phyloP scores from a whole-genome alignment of 306 rosid genomes.

The Notholithocarpus densiflorus region DNA sequence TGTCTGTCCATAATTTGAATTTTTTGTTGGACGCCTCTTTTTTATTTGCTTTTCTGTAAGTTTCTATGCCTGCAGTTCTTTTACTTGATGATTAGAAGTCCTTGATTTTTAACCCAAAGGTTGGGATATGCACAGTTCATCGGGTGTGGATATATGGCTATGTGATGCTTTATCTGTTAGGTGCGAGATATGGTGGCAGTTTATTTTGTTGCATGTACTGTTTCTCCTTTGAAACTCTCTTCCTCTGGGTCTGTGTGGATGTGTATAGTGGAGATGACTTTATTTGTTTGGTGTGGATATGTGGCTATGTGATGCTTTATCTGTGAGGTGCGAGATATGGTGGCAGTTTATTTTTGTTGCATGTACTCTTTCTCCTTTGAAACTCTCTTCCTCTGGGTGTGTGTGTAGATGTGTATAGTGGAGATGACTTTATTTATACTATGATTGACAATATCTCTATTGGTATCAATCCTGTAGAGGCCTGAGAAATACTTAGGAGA shows the following conservation, averaged over 20 bases:
- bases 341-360: not conserved
- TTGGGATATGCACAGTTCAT: not conserved
- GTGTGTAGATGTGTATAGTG: not conserved
- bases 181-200: not conserved
- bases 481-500: constrained; percentile 90
- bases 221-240: not conserved
- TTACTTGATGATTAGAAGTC: not conserved
- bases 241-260: not conserved
- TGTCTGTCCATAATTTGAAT: not conserved
- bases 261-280: not conserved
- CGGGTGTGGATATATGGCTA: not conserved
- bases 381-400: not conserved
- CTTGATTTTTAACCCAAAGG: not conserved
- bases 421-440: not conserved
- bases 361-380: not conserved
- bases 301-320: not conserved
- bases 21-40: not conserved
- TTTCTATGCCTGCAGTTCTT: not conserved
- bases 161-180: not conserved
- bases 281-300: not conserved
- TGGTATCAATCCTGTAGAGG: constrained; percentile 39
- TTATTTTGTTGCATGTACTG: not conserved
- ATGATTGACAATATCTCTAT: not conserved
- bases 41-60: not conserved
- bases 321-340: not conserved